Evolutionary conservation across 495 filamentous ascomycete species (phyloP), one percentile per base, ranked within the genome.

Genomic region (Aspergillus haitiensis): DNA sequence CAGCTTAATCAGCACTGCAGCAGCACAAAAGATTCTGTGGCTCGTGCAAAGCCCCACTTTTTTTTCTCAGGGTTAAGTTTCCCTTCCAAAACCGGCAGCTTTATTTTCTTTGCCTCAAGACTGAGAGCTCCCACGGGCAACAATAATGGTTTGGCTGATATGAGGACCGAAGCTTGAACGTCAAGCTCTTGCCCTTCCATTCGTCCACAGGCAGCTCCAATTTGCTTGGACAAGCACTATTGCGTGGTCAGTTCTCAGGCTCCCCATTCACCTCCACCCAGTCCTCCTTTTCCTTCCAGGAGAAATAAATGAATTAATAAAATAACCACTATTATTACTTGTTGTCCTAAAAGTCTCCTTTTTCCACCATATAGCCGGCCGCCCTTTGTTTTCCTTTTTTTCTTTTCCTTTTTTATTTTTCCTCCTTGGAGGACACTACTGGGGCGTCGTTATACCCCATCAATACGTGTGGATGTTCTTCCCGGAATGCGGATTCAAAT

Each of bases 31-130:
- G 34, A 34, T 47, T 47, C 21, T 8, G 34, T 51, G 48, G 48
- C 48, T 51, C 48, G 48, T 51, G 48, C 48, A 9, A 40, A 51
- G 48, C 34, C 48, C 48, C 48, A 34, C 48, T 40, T 40, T 40
- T 40, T 40, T 51, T 34, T 34, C 48, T 51, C 48, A 11, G 48
- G 48, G 48, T 50, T 50, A 50, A 11, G 47, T 32, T 50, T 51
- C 27, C 34, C 21, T 50, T 51, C 27, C 34, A 6, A 31, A 51
- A 11, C 48, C 9, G 13, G 15, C 48, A 51, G 27, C 48, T 51
- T 51, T 34, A 51, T 51, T 31, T 51, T 21, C 48, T 51, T 51
- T 21, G 45, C 8, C 21, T 27, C 21, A 16, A 47, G 37, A 11
- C 9, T 10, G 10, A 11, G 37, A n/a, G n/a, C 10, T 40, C 11